Percentiles rank a stretch among this genome's conserved stretches.
These are phyloP conservation scores for Phytophthora rubi DNA, from an alignment of 352 stramenopile species.

Conservation along the genomic window DNA sequence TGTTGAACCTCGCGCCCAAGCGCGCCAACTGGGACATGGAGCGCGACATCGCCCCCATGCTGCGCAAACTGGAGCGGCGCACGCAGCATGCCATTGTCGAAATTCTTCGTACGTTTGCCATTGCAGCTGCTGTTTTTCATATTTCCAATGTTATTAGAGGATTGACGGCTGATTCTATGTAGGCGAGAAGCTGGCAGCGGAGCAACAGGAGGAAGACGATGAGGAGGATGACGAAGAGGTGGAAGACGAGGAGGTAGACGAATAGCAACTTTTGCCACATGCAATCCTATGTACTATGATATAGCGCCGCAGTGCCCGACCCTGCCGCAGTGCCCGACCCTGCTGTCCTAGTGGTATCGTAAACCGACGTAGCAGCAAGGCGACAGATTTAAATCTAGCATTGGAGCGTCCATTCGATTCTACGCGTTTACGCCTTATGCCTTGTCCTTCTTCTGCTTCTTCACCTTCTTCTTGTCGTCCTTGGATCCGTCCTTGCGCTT, in stretches of 20 bases:
- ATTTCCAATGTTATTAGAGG: no score
- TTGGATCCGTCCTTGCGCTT: conserved; percentile 75
- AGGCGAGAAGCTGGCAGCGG: conserved; percentile 85
- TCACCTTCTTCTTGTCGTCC: conserved; percentile 57
- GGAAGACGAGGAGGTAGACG: conserved; percentile 36
- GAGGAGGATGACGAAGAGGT: conserved; percentile 67
- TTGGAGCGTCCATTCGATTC: conserved; percentile 4
- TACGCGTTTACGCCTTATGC: conserved; percentile 8
- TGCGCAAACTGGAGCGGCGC: conserved; percentile 87
- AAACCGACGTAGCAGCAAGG: background rate
- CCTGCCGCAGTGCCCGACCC: conserved; percentile 6
- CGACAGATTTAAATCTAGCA: conserved; percentile 5
- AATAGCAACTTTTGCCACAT: conserved; percentile 25
- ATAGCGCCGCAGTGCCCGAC: conserved; percentile 16
- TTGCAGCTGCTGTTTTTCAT: background rate
- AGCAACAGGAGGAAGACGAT: conserved; percentile 68
- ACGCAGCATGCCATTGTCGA: conserved; percentile 89
- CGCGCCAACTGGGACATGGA: conserved; percentile 90
- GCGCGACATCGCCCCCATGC: conserved; percentile 84
- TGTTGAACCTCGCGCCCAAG: conserved; percentile 81
- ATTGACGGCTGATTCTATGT: background rate
- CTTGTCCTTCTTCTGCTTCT: conserved; percentile 65
- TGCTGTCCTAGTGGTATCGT: background rate
- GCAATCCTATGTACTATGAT: conserved; percentile 36
- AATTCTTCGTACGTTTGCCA: conserved; percentile 71